Percentiles rank a stretch among this genome's conserved stretches.
Evolutionary conservation across 2,329 filamentous ascomycete genomes (phyloP).

Genomic region (Epichloe coenophiala): DNA sequence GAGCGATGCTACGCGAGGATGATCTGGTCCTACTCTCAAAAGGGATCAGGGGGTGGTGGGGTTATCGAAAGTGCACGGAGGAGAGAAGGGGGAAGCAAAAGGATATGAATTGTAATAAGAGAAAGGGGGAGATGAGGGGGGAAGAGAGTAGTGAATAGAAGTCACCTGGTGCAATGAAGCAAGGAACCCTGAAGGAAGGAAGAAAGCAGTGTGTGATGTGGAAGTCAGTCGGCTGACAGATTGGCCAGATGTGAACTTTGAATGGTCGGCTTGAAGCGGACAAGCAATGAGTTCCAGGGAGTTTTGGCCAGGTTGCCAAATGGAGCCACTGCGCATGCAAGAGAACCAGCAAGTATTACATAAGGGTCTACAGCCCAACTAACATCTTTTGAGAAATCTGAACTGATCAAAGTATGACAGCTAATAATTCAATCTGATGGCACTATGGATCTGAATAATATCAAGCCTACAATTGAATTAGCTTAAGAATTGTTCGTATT

Average conservation of each 20-base stretch:
- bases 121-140: background rate
- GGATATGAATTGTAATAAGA: background rate
- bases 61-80: constrained; percentile 1
- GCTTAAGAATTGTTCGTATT: too few relatives aligned
- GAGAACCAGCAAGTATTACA: too few relatives aligned
- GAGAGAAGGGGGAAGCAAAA: background rate
- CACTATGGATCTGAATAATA: too few relatives aligned
- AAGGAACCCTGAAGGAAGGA: background rate
- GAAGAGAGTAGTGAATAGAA: background rate
- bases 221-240: background rate
- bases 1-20: constrained; percentile 2
- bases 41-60: constrained; percentile 7
- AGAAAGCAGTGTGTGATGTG: background rate
- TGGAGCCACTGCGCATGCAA: background rate
- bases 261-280: background rate
- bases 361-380: too few relatives aligned
- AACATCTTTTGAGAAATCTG: too few relatives aligned
- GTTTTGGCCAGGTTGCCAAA: constrained; percentile 4
- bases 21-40: constrained; percentile 1
- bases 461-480: too few relatives aligned
- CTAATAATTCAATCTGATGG: too few relatives aligned
- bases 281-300: background rate
- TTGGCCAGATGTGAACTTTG: background rate
- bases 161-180: background rate
- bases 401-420: too few relatives aligned